Conservation (phyloP, 1,139 yeast species). For the Zygotorulaspora mrakii region DNA sequence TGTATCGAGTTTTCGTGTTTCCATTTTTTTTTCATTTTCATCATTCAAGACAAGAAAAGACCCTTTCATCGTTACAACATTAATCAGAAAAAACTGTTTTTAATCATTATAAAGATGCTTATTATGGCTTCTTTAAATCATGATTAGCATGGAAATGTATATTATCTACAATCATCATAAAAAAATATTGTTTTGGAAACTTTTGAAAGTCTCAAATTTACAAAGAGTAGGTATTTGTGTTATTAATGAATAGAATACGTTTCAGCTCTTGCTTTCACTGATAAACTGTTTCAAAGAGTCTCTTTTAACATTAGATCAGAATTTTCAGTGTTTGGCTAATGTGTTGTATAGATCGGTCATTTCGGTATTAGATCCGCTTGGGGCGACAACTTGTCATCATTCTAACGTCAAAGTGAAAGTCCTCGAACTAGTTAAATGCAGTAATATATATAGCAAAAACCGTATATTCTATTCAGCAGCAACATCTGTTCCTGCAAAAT, state of each 20-base stretch:
- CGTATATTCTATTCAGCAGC: constrained; percentile 12
- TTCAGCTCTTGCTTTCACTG: not conserved
- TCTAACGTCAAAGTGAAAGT: constrained; percentile 3
- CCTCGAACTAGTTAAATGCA: not conserved
- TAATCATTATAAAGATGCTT: constrained; percentile 8
- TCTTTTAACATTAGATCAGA: constrained; percentile 28
- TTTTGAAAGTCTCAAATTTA: constrained; percentile 2
- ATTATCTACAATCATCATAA: constrained; percentile 24
- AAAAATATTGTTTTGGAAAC: constrained; percentile 7
- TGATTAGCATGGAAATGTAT: constrained; percentile 36
- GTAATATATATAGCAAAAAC: not conserved
- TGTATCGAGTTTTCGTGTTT: not conserved
- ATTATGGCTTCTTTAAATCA: constrained; percentile 18
- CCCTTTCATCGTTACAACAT: not conserved
- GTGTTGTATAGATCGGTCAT: constrained; percentile 35
- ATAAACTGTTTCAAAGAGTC: constrained; percentile 1
- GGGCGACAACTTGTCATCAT: constrained; percentile 40
- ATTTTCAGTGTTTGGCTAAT: constrained; percentile 38
- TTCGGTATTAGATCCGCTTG: constrained; percentile 35
- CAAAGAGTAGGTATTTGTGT: constrained; percentile 1
- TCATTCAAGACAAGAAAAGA: not conserved
- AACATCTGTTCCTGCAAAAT: constrained; percentile 16
- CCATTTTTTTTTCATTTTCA: not conserved
- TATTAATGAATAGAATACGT: constrained; percentile 4
- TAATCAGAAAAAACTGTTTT: constrained; percentile 7